A percentile compares a stretch with the other conserved stretches of the same genome.
Conservation (phyloP, 345 rosid genomes). For the Corchorus olitorius region DNA sequence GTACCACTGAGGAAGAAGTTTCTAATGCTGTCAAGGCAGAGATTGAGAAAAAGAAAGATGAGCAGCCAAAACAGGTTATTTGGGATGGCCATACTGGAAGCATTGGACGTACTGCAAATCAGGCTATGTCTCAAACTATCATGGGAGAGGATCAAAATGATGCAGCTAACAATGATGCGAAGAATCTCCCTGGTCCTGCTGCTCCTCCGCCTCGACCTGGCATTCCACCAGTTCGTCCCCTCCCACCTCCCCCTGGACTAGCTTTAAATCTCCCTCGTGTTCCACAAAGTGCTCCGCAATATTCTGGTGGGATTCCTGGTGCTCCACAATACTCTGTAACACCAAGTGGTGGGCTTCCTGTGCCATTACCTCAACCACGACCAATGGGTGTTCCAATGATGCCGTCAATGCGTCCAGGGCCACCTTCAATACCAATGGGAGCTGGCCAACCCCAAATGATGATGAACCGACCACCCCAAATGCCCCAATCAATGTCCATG, state of each 20-base stretch:
- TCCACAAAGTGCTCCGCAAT: conserved; percentile 57
- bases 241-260: conserved; percentile 87
- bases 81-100: conserved; percentile 97
- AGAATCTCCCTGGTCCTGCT: conserved; percentile 80
- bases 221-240: conserved; percentile 60
- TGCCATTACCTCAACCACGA: conserved; percentile 51
- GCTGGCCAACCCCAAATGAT: conserved; percentile 64
- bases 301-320: conserved; percentile 50
- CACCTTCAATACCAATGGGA: conserved; percentile 57
- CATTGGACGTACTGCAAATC: conserved; percentile 90
- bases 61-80: conserved; percentile 88
- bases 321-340: conserved; percentile 48
- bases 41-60: conserved; percentile 91
- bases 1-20: conserved; percentile 94
- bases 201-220: conserved; percentile 84
- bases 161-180: conserved; percentile 40
- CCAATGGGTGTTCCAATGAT: conserved; percentile 71
- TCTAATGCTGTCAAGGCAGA: conserved; percentile 94
- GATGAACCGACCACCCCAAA: conserved; percentile 61
- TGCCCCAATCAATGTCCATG: conserved; percentile 48
- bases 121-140: conserved; percentile 69
- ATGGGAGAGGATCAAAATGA: conserved; percentile 62
- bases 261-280: conserved; percentile 75
- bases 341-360: conserved; percentile 46
- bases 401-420: conserved; percentile 53